These are phyloP conservation scores for Peniophora sp. DNA, from an alignment of 1,284 basidiomycete genomes.

Conservation along the genomic window DNA sequence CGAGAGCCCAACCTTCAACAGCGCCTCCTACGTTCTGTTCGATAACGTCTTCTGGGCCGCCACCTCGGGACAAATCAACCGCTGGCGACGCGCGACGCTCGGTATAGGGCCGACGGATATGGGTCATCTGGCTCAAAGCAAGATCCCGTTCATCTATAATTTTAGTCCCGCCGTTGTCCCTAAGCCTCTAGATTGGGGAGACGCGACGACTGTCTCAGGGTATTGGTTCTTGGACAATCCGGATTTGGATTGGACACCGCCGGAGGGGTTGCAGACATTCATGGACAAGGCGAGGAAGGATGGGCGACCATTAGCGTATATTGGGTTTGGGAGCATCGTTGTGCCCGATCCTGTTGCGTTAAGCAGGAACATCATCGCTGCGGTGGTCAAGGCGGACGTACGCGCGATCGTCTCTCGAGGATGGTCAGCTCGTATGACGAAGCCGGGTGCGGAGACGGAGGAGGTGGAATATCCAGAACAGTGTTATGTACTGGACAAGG, in stretches of 20 bases:
- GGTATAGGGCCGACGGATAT: conserved; percentile 53
- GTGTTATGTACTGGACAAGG: conserved; percentile 47
- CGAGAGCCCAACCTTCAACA: conserved; percentile 44
- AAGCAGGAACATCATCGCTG: conserved; percentile 56
- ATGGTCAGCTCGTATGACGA: conserved; percentile 56
- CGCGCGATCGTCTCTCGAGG: conserved; percentile 70
- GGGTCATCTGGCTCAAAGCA: conserved; percentile 58
- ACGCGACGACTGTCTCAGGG: conserved; percentile 58
- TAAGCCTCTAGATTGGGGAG: conserved; percentile 72
- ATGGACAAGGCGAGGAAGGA: conserved; percentile 52
- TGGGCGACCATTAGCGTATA: conserved; percentile 64
- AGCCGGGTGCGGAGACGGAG: conserved; percentile 28
- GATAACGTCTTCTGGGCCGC: conserved; percentile 77
- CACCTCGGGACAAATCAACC: conserved; percentile 65
- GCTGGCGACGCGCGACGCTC: conserved; percentile 57
- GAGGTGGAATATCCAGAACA: conserved; percentile 34
- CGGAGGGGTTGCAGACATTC: conserved; percentile 43
- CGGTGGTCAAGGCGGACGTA: conserved; percentile 52
- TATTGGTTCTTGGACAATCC: conserved; percentile 66
- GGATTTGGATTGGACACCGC: conserved; percentile 51
- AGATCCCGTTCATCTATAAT: conserved; percentile 69
- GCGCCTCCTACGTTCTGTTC: conserved; percentile 55
- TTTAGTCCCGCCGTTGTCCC: conserved; percentile 55
- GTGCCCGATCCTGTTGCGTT: conserved; percentile 63
- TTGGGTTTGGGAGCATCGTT: conserved; percentile 68